Conservation (phyloP, 2,329 filamentous ascomycete genomes). For the Trichoderma aggressivum region DNA sequence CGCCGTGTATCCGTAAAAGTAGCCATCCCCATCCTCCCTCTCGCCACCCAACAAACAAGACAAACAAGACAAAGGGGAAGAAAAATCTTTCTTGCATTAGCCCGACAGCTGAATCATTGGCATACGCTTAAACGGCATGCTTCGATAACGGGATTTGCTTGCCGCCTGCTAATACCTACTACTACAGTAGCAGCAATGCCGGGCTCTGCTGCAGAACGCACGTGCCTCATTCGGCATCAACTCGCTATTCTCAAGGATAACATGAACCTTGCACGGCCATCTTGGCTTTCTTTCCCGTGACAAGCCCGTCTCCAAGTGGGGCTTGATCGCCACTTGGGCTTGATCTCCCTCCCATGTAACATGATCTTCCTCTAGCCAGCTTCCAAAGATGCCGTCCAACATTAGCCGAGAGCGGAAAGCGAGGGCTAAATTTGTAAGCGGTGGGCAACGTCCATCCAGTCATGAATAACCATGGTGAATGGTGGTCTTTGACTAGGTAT, state of each 20-base stretch:
- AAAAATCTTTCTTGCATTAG: background rate
- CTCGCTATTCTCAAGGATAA: background rate
- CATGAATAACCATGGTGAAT: background rate
- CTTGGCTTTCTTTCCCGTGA: background rate
- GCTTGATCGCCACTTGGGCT: background rate
- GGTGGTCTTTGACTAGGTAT: background rate
- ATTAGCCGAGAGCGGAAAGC: background rate
- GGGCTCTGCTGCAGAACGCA: background rate
- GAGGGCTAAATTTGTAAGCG: background rate
- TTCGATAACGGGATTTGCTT: background rate
- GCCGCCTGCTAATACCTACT: background rate
- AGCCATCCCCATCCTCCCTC: background rate
- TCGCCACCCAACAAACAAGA: background rate
- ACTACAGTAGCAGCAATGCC: background rate
- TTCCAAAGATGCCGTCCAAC: background rate
- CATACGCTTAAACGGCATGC: background rate
- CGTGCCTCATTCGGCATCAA: background rate
- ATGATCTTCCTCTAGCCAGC: background rate
- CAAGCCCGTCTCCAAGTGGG: background rate
- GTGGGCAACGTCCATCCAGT: background rate
- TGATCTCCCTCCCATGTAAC: background rate
- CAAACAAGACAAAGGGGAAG: background rate
- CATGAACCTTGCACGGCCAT: background rate
- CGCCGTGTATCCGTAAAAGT: background rate
- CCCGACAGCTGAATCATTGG: background rate